Conservation (phyloP, 257 asterid genomes). For the Plantago ovata region DNA sequence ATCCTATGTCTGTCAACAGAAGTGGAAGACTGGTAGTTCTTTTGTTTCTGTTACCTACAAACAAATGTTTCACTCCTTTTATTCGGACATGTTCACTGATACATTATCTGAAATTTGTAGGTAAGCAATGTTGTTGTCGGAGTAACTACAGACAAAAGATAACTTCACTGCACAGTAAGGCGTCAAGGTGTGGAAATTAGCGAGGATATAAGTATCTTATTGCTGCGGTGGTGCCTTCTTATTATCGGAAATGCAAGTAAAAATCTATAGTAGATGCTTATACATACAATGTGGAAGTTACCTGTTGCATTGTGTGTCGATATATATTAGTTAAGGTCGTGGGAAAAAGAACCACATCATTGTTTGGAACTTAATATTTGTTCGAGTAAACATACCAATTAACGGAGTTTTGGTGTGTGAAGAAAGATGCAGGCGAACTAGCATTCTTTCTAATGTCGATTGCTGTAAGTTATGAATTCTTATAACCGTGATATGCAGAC, state of each 20-base stretch:
- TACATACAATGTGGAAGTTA: conserved; percentile 22
- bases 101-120: conserved; percentile 24
- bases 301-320: conserved; percentile 21
- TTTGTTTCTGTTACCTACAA: conserved; percentile 3
- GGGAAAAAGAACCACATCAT: neutral
- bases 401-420: neutral
- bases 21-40: conserved; percentile 53
- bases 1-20: conserved; percentile 59
- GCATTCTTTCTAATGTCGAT: neutral
- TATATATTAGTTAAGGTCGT: neutral
- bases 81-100: conserved; percentile 11
- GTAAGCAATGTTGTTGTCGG: conserved; percentile 62
- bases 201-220: conserved; percentile 26
- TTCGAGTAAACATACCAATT: neutral
- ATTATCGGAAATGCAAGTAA: conserved; percentile 12
- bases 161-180: conserved; percentile 26
- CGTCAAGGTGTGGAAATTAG: conserved; percentile 35
- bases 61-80: neutral
- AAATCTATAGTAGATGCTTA: conserved; percentile 25
- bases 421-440: neutral
- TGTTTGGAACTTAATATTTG: conserved; percentile 1
- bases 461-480: neutral
- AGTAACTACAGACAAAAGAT: conserved; percentile 48
- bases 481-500: neutral
- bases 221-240: conserved; percentile 17